Base-by-base conservation (phyloP, 2,329 filamentous ascomycete species). In the Dothideomycetidae sp. region DNA sequence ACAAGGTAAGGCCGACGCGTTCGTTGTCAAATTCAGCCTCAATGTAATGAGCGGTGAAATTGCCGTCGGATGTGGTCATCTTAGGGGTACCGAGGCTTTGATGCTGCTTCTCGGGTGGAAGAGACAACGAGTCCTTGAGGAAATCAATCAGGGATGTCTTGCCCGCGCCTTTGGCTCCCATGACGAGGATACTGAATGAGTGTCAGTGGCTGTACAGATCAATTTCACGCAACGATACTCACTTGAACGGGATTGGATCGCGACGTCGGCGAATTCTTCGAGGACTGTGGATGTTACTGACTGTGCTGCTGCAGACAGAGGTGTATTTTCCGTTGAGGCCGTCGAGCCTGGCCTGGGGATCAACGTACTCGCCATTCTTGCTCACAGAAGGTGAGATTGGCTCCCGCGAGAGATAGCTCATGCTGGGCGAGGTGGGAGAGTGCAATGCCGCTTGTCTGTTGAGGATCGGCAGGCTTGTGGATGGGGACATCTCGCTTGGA, bases 171-270 rank as follows among this genome's bases (percentile, higher is more conserved):
- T 81, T 78, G 34, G 84, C 80, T 42, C 90, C 90, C 51, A 96
- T 75, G 43, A 98, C 78, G 42, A 98, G 73, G 49, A 98, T 77
- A 58, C 88, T 96, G 45, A 19, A 30, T 11, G 15, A 29, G n/a
- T 29, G 12, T 26, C 15, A 33, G 18, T 2, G 26, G 7, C 32
- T 14, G 5, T 37, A 12, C 5, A 15, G 5, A 10, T n/a, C 11
- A 31, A 16, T 9, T 7, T 29, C 40, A 18, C 42, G 33, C 32
- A 33, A 7, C 33, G 2, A 32, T 16, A 72, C 85, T 72, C 67
- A 96, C 88, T 98, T 98, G 73, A 96, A 93, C 1, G 90, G 85
- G 9, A 88, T 94, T 5, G 90, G 90, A 54, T 98, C 90, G 68
- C 93, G 96, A 64, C 90, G 78, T 66, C 88, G 80, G 51, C 90